phyloP scores from a whole-genome alignment of 352 stramenopile genomes.

The Globisporangium perplexum region DNA sequence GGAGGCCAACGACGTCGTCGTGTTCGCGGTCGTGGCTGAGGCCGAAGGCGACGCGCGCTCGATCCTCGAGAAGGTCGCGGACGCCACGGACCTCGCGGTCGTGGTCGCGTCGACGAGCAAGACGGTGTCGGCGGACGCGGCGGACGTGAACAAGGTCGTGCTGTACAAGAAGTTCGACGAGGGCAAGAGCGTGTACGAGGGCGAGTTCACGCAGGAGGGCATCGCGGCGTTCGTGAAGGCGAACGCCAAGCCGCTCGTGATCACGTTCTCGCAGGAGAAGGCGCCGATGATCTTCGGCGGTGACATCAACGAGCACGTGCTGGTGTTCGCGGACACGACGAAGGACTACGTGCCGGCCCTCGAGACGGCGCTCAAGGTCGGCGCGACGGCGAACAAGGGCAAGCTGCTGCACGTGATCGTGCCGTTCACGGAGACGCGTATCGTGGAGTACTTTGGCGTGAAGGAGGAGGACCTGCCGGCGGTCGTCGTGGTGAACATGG shows the following conservation, averaged over 20 bases:
- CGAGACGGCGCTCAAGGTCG: constrained; percentile 49
- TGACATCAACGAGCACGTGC: constrained; percentile 80
- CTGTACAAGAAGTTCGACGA: constrained; percentile 89
- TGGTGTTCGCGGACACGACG: constrained; percentile 78
- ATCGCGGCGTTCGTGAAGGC: constrained; percentile 64
- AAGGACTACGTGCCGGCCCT: constrained; percentile 62
- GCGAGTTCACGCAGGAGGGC: constrained; percentile 60
- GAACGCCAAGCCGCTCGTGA: constrained; percentile 86
- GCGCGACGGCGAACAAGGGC: constrained; percentile 77
- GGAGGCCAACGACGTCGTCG: constrained; percentile 80
- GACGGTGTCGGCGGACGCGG: constrained; percentile 50
- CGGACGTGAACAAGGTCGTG: constrained; percentile 57
- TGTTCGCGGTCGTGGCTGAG: constrained; percentile 80
- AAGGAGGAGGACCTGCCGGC: constrained; percentile 81
- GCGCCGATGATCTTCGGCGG: constrained; percentile 89
- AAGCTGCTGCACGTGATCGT: constrained; percentile 90
- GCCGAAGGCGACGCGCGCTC: constrained; percentile 62
- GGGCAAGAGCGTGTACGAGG: constrained; percentile 70
- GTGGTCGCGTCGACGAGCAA: constrained; percentile 72
- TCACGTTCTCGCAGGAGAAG: constrained; percentile 88
- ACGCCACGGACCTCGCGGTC: constrained; percentile 66
- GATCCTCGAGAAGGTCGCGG: constrained; percentile 71
- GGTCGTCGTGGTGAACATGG: constrained; percentile 90
- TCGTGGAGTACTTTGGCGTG: constrained; percentile 93
- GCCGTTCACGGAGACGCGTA: constrained; percentile 79